Evolutionary conservation across 257 asterid genomes (phyloP), one percentile per base, ranked within the genome.

Genomic region (Lantana camara): DNA sequence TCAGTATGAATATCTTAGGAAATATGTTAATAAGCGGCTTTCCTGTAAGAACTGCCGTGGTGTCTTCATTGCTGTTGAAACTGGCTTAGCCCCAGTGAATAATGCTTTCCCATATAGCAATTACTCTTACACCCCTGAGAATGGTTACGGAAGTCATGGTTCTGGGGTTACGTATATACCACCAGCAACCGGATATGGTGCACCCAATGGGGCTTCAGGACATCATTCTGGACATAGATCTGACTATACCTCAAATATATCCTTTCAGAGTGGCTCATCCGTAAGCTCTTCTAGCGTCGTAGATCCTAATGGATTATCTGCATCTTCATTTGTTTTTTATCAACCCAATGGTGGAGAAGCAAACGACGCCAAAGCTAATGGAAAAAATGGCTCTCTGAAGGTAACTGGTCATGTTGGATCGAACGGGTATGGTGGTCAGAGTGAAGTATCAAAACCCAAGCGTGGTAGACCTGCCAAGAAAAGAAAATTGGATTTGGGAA

Each of bases 31-130:
- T 72, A 83, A 83, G 52, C 72, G 82, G 21, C 85, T 86, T 47
- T 77, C 91, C 64, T 86, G 95, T 77, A 83, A 86, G 82, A 87
- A 80, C 66, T 87, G 95, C 41, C 89, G 91, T 47, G 89, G 87
- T 45, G 85, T 84, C 69, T 87, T 87, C 63, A 63, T 76, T 67
- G 95, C 95, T 68, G 83, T 76, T 70, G 95, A 87, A 70, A 82
- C 91, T 9, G 95, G 89, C 24, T 64, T 78, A 41, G 94, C 88
- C 48, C 88, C 86, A 0, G 74, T 64, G 23, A 81, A 69, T 45
- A 80, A 82, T 65, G 66, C 85, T 55, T 83, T 80, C 64, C 85
- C 87, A 6, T 85, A 78, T 67, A 64, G 78, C 57, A 63, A 84
- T 30, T 77, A 82, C 84, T 70, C 90, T 37, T 78, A 76, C 73